These are phyloP conservation scores for Neurospora tetraspora DNA, from an alignment of 495 filamentous ascomycete species.

Conservation along the genomic window DNA sequence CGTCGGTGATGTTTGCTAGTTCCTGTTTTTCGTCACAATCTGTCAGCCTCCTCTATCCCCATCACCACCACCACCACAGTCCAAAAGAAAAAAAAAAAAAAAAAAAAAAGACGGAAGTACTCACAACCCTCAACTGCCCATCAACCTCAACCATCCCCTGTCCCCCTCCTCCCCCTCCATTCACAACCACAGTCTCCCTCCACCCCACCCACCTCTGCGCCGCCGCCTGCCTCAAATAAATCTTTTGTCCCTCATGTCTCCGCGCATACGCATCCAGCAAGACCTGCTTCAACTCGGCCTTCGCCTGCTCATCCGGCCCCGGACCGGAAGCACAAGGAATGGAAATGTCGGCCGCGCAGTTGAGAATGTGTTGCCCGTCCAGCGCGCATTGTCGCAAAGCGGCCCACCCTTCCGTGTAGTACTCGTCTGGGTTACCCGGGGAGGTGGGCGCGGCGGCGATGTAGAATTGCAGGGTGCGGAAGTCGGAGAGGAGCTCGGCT, in stretches of 20 bases:
- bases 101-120: conserved; percentile 5
- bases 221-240: conserved; percentile 69
- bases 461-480: conserved; percentile 69
- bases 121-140: conserved; percentile 50
- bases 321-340: conserved; percentile 41
- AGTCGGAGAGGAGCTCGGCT: conserved; percentile 76
- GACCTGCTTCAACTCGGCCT: conserved; percentile 68
- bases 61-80: neutral
- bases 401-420: conserved; percentile 68
- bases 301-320: conserved; percentile 57
- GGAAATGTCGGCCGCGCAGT: conserved; percentile 53
- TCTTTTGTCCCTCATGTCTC: conserved; percentile 76
- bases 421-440: conserved; percentile 52
- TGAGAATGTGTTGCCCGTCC: conserved; percentile 66
- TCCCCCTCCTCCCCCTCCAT: conserved; percentile 46
- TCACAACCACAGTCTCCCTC: conserved; percentile 55
- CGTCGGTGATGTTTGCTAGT: conserved; percentile 56
- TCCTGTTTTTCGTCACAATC: conserved; percentile 40
- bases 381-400: conserved; percentile 63
- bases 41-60: too few species aligned
- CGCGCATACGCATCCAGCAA: conserved; percentile 68
- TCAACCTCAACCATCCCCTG: conserved; percentile 35
- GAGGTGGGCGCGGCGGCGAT: conserved; percentile 60
- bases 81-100: neutral
- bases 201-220: conserved; percentile 73